These are phyloP conservation scores for Melocanna baccifera DNA, from an alignment of 176 grass and related monocot species.

Conservation along the genomic window DNA sequence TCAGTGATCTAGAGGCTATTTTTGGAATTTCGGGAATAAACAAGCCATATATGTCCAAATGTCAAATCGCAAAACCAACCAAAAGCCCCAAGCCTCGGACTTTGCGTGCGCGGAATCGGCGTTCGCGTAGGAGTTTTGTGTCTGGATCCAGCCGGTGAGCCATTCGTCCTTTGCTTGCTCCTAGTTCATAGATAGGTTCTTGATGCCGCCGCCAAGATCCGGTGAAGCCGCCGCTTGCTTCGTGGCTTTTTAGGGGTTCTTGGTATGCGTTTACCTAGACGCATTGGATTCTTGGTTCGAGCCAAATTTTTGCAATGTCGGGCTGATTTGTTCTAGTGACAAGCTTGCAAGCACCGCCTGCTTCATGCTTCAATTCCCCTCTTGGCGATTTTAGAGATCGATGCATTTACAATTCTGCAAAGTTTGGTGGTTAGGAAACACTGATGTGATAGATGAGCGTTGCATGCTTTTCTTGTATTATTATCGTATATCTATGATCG, in stretches of 20 bases:
- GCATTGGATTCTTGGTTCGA: background rate
- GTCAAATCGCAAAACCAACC: too few species aligned
- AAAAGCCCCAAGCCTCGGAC: background rate
- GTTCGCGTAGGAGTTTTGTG: background rate
- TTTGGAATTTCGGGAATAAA: too few species aligned
- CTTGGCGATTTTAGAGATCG: slow-evolving; percentile 22
- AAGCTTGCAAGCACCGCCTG: background rate
- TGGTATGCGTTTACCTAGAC: background rate
- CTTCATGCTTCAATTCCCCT: background rate
- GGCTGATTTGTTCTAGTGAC: background rate
- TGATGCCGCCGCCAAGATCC: background rate
- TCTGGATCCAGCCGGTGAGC: background rate
- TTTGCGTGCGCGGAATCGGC: slow-evolving; percentile 3
- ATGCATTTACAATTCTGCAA: background rate
- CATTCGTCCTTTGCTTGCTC: background rate
- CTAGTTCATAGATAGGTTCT: background rate
- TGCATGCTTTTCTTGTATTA: background rate
- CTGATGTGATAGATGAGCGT: slow-evolving; percentile 10
- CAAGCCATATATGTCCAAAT: too few species aligned
- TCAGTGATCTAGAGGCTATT: too few species aligned
- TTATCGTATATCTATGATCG: background rate
- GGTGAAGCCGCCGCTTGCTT: background rate
- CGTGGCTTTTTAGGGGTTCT: background rate
- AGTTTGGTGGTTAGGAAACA: slow-evolving; percentile 22
- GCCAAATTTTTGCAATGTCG: background rate